Base-by-base conservation (phyloP, 768 basidiomycete genomes). In the Termitomyces sp. region DNA sequence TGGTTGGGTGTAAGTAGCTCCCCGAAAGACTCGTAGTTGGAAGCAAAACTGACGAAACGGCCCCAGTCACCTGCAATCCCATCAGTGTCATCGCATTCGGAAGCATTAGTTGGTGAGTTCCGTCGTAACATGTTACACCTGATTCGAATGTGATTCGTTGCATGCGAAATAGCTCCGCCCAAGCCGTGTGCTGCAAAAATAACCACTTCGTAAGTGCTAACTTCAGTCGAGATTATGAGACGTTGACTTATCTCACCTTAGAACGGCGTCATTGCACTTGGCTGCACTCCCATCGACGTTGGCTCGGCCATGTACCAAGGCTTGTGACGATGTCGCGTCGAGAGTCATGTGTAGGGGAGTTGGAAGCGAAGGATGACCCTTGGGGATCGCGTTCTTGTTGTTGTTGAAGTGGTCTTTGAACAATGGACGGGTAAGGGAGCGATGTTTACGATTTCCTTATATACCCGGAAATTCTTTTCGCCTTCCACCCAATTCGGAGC, bases 121-220 rank as follows among this genome's bases (percentile, higher is more conserved):
- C 20, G 24, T 16, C 2, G 28, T 28, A 45, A n/a, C 16, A 55
- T 18, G 50, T 28, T 28, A 32, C 16, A 45, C 28, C 24, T 57
- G 24, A 52, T 35, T n/a, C 22, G 18, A 38, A 15, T 18, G 15
- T 42, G 20, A 52, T 50, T 15, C 22, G 16, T 44, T 28, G 7
- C 9, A 18, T 15, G 18, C 2, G 7, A 39, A n/a, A 35, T 40
- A 66, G 68, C 58, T 22, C 40, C 28, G n/a, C 57, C 13, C 65
- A 69, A 35, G 18, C 67, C 13, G 69, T 54, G 36, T 69, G 67
- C 61, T 69, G 69, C 61, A 55, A 61, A 11, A 18, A 44, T 16
- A 67, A 64, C 46, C 44, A 48, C 28, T 69, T 60, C 35, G 69
- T 67, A 60, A 65, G 68, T 62, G 9, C 11, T 36, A 20, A 13